Percentiles rank a stretch among this genome's conserved stretches.
Conservation (phyloP, 2,329 filamentous ascomycete genomes). For the Cercospora beticola region DNA sequence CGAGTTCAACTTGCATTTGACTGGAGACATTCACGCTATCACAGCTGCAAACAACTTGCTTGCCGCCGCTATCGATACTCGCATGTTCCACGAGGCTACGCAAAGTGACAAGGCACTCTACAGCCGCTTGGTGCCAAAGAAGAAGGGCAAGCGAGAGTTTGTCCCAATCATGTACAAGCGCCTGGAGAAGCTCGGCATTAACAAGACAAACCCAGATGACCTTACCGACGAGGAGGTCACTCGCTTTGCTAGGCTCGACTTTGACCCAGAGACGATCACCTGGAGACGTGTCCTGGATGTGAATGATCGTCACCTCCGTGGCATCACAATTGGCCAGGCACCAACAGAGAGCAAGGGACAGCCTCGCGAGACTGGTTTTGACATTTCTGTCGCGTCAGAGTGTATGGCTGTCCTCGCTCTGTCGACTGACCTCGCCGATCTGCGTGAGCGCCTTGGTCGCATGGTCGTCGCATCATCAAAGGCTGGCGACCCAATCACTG, state of each 20-base stretch:
- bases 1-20: conserved; percentile 97
- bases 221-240: conserved; percentile 85
- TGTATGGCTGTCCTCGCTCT: conserved; percentile 98
- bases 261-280: conserved; percentile 94
- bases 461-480: conserved; percentile 94
- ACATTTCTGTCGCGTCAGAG: conserved; percentile 96
- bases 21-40: conserved; percentile 96
- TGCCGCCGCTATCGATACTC: conserved; percentile 92
- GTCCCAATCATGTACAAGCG: conserved; percentile 88
- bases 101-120: conserved; percentile 89
- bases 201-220: conserved; percentile 89
- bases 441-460: conserved; percentile 87
- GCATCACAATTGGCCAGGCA: conserved; percentile 83
- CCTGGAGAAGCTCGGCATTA: conserved; percentile 91
- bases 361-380: conserved; percentile 86
- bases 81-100: conserved; percentile 96
- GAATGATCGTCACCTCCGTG: conserved; percentile 90
- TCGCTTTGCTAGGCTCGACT: conserved; percentile 89
- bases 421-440: conserved; percentile 80
- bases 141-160: conserved; percentile 87
- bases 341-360: conserved; percentile 81
- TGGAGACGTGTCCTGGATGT: conserved; percentile 96
- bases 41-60: conserved; percentile 96
- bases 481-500: conserved; percentile 86
- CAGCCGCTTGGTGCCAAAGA: conserved; percentile 80